phyloP scores from a whole-genome alignment of 352 stramenopile genomes.

The Pythium phragmitis region DNA sequence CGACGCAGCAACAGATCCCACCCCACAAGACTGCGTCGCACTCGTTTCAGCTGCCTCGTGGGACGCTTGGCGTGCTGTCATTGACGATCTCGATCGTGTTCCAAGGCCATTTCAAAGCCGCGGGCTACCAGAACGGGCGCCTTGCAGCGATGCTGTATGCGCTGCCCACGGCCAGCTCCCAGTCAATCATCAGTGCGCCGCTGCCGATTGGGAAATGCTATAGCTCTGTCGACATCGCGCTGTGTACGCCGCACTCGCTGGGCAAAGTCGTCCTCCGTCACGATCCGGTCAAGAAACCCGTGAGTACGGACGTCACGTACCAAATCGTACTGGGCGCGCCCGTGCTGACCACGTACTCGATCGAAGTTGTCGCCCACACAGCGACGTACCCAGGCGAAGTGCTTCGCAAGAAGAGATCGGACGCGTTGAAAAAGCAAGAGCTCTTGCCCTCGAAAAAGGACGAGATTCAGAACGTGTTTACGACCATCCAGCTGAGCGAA shows the following conservation, averaged over 20 bases:
- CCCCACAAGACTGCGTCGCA: constrained; percentile 65
- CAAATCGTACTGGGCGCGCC: constrained; percentile 75
- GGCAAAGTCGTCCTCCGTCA: constrained; percentile 68
- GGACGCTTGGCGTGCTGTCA: constrained; percentile 41
- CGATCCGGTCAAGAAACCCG: constrained; percentile 49
- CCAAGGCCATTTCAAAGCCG: constrained; percentile 68
- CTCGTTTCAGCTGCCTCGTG: constrained; percentile 51
- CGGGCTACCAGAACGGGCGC: constrained; percentile 72
- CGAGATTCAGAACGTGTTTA: constrained; percentile 64
- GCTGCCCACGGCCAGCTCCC: constrained; percentile 29
- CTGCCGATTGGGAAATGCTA: constrained; percentile 60
- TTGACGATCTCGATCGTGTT: constrained; percentile 67
- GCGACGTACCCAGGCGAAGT: constrained; percentile 50
- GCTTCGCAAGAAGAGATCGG: constrained; percentile 45
- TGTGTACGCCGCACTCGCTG: constrained; percentile 65
- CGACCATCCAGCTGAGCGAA: constrained; percentile 69
- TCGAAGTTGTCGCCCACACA: constrained; percentile 48
- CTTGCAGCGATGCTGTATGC: constrained; percentile 80
- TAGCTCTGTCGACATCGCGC: constrained; percentile 44
- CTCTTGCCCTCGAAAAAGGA: constrained; percentile 52
- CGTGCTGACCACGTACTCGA: constrained; percentile 66
- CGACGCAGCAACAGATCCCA: constrained; percentile 47
- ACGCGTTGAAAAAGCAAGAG: constrained; percentile 70
- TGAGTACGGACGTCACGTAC: constrained; percentile 51
- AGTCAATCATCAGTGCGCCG: constrained; percentile 16